Base-by-base conservation (phyloP, 192 early-diverging fungal species). In the Coemansia sp. region DNA sequence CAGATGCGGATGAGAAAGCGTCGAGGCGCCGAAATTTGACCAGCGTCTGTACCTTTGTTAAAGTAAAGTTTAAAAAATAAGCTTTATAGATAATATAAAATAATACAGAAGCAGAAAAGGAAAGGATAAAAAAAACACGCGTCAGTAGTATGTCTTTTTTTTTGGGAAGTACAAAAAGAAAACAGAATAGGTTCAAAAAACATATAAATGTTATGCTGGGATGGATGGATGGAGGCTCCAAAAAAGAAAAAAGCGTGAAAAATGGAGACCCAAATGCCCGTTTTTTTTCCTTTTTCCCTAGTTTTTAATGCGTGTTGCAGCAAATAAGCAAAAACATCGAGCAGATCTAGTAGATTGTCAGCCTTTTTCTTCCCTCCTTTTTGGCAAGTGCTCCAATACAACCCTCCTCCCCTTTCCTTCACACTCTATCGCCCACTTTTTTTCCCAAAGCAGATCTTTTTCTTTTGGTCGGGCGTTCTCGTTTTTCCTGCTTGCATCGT, bases 391-490 rank as follows among this genome's bases (percentile, higher is more conserved):
- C 42, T 45, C 42, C 42, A 45, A 45, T 16, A 45, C 42, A 45
- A 8, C 42, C 42, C 42, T 45, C 42, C 14, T 45, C 42, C 42
- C 42, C 17, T 45, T 45, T 45, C 7, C 17, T 4, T 8, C 42
- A 12, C 42, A 45, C 42, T 45, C 42, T 45, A 45, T 45, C 42
- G 14, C 42, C 14, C 42, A 12, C 42, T 38, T 45, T 45, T 45
- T 45, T 45, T 45, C 42, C 42, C 42, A 45, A 45, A 45, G 42
- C 42, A 45, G 42, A 45, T 45, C 42, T 45, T 45, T 45, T 45
- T 25, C 22, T 25, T 25, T 25, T 25, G 22, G 0, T 25, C 22
- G 22, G 22, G 22, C 42, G 10, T 45, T 45, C 42, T 45, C 42
- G 14, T 12, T 12, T 45, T 45, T 45, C 17, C 5, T 45, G 42